Base-by-base conservation (phyloP, 306 rosid genomes). In the Ammopiptanthus mongolicus region DNA sequence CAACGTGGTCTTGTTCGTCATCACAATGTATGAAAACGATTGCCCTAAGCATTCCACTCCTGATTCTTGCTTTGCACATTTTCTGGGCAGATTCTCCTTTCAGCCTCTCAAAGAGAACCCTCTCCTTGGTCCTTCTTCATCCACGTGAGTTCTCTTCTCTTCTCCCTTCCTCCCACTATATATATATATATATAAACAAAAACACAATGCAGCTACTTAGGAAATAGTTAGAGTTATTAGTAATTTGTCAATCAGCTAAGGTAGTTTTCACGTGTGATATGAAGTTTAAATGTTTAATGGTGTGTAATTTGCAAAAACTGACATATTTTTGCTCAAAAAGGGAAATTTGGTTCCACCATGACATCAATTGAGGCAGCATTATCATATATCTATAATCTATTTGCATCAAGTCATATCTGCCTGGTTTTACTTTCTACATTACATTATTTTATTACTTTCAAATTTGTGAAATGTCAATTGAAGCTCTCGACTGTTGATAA, bases 81-180 rank as follows among this genome's bases (percentile, higher is more conserved):
- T 88, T 73, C 79, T 91, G 21, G 97, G 97, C 18, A 84, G 93
- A 46, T 82, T 91, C 82, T 84, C 97, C 1, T 91, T 91, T 77
- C 93, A 91, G 75, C 87, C 97, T 3, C 80, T 91, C 18, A 89
- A 85, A 18, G 91, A 91, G 62, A 91, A 91, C 53, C 97, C 91
- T 22, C 93, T 91, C 81, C 80, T 91, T 14, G 97, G 96, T 39
- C 97, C 97, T 78, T 91, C 97, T 86, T 74, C 96, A 41, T 15
- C 69, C 44, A 86, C 97, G 97, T 91, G 64, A 83, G 84, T 66
- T 71, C 8, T 31, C 3, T 47, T 47, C 53, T 46, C 17, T 46
- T 46, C 42, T 21, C n/a, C 39, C 52, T 55, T 71, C 25, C 66
- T 37, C 4, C 8, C 2, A 13, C 52, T 46, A 46, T 46, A 46